These are phyloP conservation scores for Effrenium voratum DNA, from an alignment of 73 alveolate genomes.

Conservation along the genomic window DNA sequence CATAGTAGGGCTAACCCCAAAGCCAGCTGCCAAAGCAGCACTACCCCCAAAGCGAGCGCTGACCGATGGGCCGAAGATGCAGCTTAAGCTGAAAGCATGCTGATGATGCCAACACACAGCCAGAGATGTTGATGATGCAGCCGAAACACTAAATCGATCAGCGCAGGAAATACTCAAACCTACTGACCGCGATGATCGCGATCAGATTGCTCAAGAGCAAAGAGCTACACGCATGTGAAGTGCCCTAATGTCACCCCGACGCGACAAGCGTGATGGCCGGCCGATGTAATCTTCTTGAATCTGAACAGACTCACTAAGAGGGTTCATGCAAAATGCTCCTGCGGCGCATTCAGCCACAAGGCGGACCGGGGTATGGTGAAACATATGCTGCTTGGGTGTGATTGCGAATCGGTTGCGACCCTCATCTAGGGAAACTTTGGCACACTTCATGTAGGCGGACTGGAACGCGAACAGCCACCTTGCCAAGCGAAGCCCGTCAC, in stretches of 20 bases:
- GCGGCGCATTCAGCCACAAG: not conserved
- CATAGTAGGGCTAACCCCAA: not conserved
- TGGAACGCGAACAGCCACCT: not conserved
- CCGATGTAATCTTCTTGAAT: not conserved
- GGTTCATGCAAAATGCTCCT: not conserved
- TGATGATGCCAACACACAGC: not conserved
- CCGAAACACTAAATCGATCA: not conserved
- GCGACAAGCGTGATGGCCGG: not conserved
- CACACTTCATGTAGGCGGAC: not conserved
- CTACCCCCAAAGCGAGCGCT: not conserved
- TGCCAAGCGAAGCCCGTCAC: not conserved
- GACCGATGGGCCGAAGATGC: not conserved
- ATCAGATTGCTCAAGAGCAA: not conserved
- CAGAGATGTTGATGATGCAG: no score
- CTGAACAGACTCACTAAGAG: not conserved
- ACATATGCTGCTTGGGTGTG: not conserved
- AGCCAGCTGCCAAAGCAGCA: not conserved
- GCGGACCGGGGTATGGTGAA: not conserved
- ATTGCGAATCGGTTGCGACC: not conserved
- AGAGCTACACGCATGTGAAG: not conserved
- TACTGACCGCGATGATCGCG: not conserved
- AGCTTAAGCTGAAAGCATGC: not conserved
- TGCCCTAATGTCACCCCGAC: not conserved
- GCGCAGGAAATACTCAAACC: not conserved
- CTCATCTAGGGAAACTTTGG: not conserved